Evolutionary conservation across 805 yeast genomes (phyloP).

Genomic region (Wickerhamiella occidentalis): DNA sequence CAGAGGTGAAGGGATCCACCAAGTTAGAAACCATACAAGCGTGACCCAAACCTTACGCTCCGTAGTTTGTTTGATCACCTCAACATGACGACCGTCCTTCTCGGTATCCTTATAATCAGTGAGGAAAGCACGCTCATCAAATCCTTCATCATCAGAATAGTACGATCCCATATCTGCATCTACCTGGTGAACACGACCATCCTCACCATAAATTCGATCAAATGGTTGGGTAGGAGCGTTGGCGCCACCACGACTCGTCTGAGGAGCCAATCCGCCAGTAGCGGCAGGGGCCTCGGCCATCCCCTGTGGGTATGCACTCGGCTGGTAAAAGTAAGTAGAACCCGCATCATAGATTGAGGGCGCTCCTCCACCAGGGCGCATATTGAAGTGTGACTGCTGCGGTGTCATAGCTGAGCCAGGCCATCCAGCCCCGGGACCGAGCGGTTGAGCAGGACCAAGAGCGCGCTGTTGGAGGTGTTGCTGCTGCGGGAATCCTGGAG

Average conservation of each 20-base stretch:
- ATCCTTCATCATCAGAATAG: constrained; percentile 27
- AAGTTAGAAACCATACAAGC: constrained; percentile 32
- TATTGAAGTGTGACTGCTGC: not conserved
- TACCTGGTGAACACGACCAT: constrained; percentile 12
- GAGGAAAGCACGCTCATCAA: constrained; percentile 21
- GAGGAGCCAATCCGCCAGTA: not conserved
- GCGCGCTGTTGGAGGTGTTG: constrained; percentile 10
- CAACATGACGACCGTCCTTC: constrained; percentile 24
- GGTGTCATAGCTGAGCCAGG: not conserved
- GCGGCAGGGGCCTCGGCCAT: not conserved
- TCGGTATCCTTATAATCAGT: constrained; percentile 25
- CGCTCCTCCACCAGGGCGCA: not conserved
- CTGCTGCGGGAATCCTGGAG: constrained; percentile 9
- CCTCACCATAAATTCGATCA: constrained; percentile 10
- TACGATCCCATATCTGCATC: constrained; percentile 17
- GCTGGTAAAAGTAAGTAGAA: not conserved
- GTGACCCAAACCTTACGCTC: constrained; percentile 29
- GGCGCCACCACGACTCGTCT: not conserved
- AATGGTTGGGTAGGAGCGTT: not conserved
- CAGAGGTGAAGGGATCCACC: constrained; percentile 32
- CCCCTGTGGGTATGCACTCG: not conserved
- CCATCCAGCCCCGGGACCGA: not conserved
- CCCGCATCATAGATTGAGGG: not conserved
- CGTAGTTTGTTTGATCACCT: constrained; percentile 25
- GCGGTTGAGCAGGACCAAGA: constrained; percentile 5